Evolutionary conservation across 192 early-diverging fungal species (phyloP), one percentile per base, ranked within the genome.

Genomic region (Geranomyces michiganensis): DNA sequence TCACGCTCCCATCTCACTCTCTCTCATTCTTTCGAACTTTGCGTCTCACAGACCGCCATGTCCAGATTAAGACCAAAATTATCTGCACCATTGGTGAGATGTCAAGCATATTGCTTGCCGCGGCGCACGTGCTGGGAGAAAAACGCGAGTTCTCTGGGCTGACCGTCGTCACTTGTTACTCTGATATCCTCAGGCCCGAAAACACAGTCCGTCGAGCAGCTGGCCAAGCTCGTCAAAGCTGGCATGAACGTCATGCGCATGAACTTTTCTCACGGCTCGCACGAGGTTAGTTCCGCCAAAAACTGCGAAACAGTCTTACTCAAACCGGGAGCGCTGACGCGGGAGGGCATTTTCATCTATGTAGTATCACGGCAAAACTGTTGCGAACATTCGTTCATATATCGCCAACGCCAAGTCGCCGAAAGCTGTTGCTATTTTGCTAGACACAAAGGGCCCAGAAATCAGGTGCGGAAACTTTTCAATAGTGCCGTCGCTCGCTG

Each of bases 361-460:
- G 4, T 53, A 84, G 82, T 85, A 82, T 78, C 84, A 85, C 66
- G 72, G 63, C 30, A 72, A 78, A 60, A 85, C 84, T 62, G 68
- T 85, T 49, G 58, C 70, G 32, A 83, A 82, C 73, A 21, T 85
- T 33, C 76, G 77, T 32, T 44, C 62, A 30, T 81, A 81, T 51
- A 62, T 85, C 36, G 61, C 65, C 41, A 56, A 43, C 17, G 63
- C 72, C 55, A 81, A 81, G 43, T 71, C 45, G 58, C 73, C 77
- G 66, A 78, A 73, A 45, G 41, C 69, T 14, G 79, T 85, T 22
- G 84, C 81, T 68, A 77, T 85, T 55, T 71, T 85, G 31, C 72
- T 85, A n/a, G 84, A 86, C 72, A 86, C 84, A 51, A 86, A 86
- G 65, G 84, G 84, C 13, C 84, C 84, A 1, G 84, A 86, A 63